Evolutionary conservation across 345 rosid species (phyloP), one percentile per base, ranked within the genome.

Genomic region (Lepidium aucheri): DNA sequence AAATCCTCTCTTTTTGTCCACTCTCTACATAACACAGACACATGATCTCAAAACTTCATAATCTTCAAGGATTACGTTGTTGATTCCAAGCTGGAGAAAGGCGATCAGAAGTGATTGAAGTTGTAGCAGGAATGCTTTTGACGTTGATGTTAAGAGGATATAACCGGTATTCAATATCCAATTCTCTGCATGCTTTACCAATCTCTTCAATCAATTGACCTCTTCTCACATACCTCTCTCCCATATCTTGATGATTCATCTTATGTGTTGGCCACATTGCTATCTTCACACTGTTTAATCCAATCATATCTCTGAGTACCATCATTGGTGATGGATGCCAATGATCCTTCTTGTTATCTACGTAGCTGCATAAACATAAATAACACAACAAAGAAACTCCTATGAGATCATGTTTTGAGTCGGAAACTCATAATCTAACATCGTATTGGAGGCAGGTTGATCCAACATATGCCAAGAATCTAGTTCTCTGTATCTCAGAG

Each of bases 171-270:
- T 89, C 89, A 13, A 89, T 78, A 73, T 89, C 95, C 6, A 86
- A 80, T 32, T 89, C 96, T 50, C 75, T 80, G 63, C 91, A 83
- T n/a, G 70, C 75, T 74, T 74, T 85, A 39, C 83, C 77, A 78
- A 92, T 62, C 70, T 92, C 98, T 79, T 92, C 95, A 4, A 89
- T 59, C 59, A 92, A 55, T 15, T 59, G 74, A 26, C 85, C 62
- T 72, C 98, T 82, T 65, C 98, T 81, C 1, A 16, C 40, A 65
- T 20, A 89, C 72, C 81, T 84, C 65, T 83, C 93, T 12, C 86
- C 91, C 84, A 86, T 85, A 81, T 89, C 81, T 50, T 89, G 98
- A 73, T 81, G 87, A 75, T 92, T 92, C 75, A 89, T 89, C 65
- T 58, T 79, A 63, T 89, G 97, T 5, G 81, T 59, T 2, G 81